A percentile compares a stretch with the other conserved stretches of the same genome.
Evolutionary conservation across 805 yeast genomes (phyloP).

Genomic region (Alloascoidea hylecoeti): DNA sequence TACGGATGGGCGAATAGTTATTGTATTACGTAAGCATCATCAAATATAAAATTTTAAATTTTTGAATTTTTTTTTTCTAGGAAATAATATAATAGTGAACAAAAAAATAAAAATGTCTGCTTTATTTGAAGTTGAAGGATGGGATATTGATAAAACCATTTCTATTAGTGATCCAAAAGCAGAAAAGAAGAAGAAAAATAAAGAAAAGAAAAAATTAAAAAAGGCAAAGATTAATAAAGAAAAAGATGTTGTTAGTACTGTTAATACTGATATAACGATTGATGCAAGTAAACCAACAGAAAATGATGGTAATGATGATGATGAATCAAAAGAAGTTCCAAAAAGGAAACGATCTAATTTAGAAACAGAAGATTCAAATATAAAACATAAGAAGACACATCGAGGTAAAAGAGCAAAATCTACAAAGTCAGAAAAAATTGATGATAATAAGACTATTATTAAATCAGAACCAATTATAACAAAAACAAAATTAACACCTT

Average conservation of each 20-base stretch:
- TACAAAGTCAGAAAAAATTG: slow-evolving; percentile 4
- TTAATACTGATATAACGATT: too few species aligned
- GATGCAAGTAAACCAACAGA: neutral
- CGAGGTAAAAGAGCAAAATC: slow-evolving; percentile 4
- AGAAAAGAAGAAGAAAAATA: slow-evolving; percentile 8
- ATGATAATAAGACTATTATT: slow-evolving; percentile 4
- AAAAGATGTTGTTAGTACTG: too few species aligned
- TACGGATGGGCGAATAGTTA: too few species aligned
- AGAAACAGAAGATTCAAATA: slow-evolving; percentile 7
- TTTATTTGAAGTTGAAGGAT: slow-evolving; percentile 69
- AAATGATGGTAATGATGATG: neutral
- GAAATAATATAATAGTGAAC: too few species aligned
- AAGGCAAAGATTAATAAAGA: neutral
- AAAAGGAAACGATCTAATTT: slow-evolving; percentile 9
- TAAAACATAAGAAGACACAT: slow-evolving; percentile 6
- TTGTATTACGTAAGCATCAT: too few species aligned
- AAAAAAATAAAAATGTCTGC: too few species aligned
- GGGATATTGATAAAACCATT: slow-evolving; percentile 49
- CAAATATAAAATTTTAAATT: too few species aligned
- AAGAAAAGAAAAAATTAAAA: slow-evolving; percentile 6
- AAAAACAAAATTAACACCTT: slow-evolving; percentile 52
- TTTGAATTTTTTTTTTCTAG: too few species aligned
- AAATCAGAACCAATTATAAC: slow-evolving; percentile 7
- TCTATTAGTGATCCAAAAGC: slow-evolving; percentile 17
- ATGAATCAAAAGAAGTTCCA: slow-evolving; percentile 4